Percentiles rank a stretch among this genome's conserved stretches.
phyloP scores from a whole-genome alignment of 2,329 filamentous ascomycete species.

The Byssothecium circinans region DNA sequence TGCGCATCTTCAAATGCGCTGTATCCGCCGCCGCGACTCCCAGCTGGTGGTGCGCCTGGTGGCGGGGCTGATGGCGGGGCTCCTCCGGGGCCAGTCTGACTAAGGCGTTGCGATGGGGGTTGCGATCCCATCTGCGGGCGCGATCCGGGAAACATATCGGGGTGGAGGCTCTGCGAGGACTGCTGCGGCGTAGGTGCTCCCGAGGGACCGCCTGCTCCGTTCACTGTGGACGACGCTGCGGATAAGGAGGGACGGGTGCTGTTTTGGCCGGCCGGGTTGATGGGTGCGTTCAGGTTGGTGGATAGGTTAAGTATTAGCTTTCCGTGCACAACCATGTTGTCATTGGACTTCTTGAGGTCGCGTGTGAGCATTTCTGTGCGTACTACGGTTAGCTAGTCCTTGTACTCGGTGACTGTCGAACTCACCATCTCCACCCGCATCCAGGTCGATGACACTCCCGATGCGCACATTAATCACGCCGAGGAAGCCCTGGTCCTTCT shows the following conservation, averaged over 20 bases:
- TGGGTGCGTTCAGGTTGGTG: slow-evolving; percentile 77
- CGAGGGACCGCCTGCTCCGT: slow-evolving; percentile 38
- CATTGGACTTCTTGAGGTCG: slow-evolving; percentile 95
- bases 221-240: slow-evolving; percentile 38
- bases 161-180: slow-evolving; percentile 42
- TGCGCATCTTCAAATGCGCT: slow-evolving; percentile 97
- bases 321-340: slow-evolving; percentile 96
- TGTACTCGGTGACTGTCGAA: slow-evolving; percentile 1
- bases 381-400: slow-evolving; percentile 25
- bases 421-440: slow-evolving; percentile 86
- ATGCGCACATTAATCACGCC: slow-evolving; percentile 97
- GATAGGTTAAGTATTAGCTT: slow-evolving; percentile 97
- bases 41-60: slow-evolving; percentile 8
- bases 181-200: slow-evolving; percentile 45
- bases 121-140: slow-evolving; percentile 28
- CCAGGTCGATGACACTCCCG: slow-evolving; percentile 89
- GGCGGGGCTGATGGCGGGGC: slow-evolving; percentile 31
- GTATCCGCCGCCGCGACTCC: slow-evolving; percentile 50
- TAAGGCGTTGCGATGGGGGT: slow-evolving; percentile 29
- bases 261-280: slow-evolving; percentile 54
- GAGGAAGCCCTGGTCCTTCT: slow-evolving; percentile 99
- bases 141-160: slow-evolving; percentile 42
- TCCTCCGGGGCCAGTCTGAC: slow-evolving; percentile 33
- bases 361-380: slow-evolving; percentile 87
- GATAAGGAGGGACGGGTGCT: slow-evolving; percentile 45